A percentile compares a stretch with the other conserved stretches of the same genome.
Conservation (phyloP, 2,329 filamentous ascomycete species). For the Hirsutella rhossiliensis region DNA sequence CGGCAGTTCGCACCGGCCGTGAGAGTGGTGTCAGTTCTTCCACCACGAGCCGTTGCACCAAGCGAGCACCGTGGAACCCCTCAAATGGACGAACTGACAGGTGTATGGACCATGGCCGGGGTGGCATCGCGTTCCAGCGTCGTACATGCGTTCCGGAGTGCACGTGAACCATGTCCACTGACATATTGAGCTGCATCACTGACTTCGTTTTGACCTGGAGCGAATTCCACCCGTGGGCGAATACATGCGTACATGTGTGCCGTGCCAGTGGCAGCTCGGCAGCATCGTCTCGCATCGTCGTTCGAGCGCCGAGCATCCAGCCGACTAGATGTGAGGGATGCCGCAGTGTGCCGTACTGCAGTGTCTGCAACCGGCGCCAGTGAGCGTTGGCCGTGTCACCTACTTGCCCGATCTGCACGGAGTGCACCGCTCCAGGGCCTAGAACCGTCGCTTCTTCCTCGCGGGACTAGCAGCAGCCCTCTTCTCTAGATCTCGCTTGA, state of each 20-base stretch:
- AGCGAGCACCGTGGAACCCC: background rate
- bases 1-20: background rate
- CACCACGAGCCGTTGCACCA: background rate
- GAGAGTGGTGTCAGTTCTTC: background rate
- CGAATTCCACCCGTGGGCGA: no score
- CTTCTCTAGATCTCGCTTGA: conserved; percentile 36
- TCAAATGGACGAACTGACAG: conserved; percentile 1
- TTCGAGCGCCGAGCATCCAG: no score
- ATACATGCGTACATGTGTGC: no score
- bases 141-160: background rate
- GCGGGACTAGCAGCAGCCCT: conserved; percentile 36
- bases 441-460: conserved; percentile 47
- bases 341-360: no score
- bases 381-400: no score
- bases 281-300: no score
- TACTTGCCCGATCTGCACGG: no score
- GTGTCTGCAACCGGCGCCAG: no score
- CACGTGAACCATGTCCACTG: background rate
- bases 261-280: no score
- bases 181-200: no score
- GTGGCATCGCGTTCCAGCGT: background rate
- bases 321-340: no score
- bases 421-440: conserved; percentile 1
- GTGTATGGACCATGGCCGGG: background rate
- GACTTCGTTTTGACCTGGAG: no score